A percentile compares a stretch with the other conserved stretches of the same genome.
These are phyloP conservation scores for Colletotrichum lini DNA, from an alignment of 2,329 filamentous ascomycete genomes.

Conservation along the genomic window DNA sequence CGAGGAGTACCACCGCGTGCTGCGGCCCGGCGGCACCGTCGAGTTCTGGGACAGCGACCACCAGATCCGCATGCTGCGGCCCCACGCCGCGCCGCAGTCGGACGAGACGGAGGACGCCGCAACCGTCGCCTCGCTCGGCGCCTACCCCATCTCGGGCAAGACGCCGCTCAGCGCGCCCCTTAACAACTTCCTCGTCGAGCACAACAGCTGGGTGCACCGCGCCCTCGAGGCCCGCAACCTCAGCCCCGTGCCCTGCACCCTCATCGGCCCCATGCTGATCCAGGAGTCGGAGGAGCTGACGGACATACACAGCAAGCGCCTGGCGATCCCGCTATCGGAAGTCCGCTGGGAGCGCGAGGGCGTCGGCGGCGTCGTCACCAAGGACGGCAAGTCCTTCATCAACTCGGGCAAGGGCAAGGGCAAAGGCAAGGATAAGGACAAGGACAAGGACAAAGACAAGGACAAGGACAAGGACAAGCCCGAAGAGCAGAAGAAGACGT, in stretches of 20 bases:
- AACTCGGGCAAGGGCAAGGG: conserved; percentile 66
- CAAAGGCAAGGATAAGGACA: conserved; percentile 57
- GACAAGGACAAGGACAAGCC: conserved; percentile 41
- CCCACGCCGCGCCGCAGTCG: conserved; percentile 75
- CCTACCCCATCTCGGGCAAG: conserved; percentile 85
- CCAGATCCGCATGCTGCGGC: conserved; percentile 84
- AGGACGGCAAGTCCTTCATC: conserved; percentile 72
- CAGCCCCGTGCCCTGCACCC: conserved; percentile 82
- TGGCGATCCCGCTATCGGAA: conserved; percentile 90
- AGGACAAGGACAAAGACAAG: too few relatives aligned
- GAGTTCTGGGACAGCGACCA: conserved; percentile 95
- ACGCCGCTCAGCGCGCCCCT: conserved; percentile 86
- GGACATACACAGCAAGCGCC: conserved; percentile 79
- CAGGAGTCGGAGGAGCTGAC: conserved; percentile 82
- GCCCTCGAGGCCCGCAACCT: conserved; percentile 81
- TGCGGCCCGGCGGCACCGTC: conserved; percentile 83
- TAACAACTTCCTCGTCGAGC: conserved; percentile 86
- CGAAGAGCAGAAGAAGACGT: conserved; percentile 61
- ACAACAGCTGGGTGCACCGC: conserved; percentile 85
- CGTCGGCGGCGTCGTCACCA: conserved; percentile 73
- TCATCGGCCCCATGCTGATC: conserved; percentile 82
- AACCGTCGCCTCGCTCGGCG: conserved; percentile 78
- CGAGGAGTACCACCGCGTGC: conserved; percentile 82
- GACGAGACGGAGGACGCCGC: conserved; percentile 22
- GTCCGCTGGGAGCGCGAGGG: conserved; percentile 89